Evolutionary conservation across 2,329 filamentous ascomycete genomes (phyloP), one percentile per base, ranked within the genome.

Genomic region (Nigrospora oryzae): DNA sequence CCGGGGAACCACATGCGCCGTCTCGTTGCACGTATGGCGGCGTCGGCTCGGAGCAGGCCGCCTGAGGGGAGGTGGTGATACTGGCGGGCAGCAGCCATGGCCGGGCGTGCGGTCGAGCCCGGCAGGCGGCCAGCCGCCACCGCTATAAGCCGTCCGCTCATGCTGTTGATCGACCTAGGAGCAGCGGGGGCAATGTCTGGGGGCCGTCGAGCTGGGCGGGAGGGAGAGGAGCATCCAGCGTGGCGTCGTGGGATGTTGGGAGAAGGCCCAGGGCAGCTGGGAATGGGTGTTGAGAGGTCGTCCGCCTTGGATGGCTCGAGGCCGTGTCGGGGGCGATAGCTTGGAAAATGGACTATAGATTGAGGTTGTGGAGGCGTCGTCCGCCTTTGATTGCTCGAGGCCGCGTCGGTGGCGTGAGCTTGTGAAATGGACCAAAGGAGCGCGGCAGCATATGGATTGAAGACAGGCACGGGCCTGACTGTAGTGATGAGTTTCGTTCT

Each of bases 1-100:
- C 85, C 86, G 12, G 83, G 73, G n/a, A 87, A 83, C 84, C 86
- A 93, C 63, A 83, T 74, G 49, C 83, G 78, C 45, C 75, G 72
- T 62, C 77, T 69, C 58, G 79, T 70, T 60, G 75, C 69, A 57
- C 81, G 75, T 54, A 81, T 70, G 54, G 77, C 71, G 49, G 76
- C 73, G 66, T 87, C 78, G 52, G 81, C 73, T 55, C 81, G 74
- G 48, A 88, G 73, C 33, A 89, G 75, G 23, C 85, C 84, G 45
- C 83, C 82, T 13, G 81, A 79, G 32, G 82, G 77, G 47, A 83
- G 71, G 50, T 74, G 80, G 65, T 86, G 81, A 54, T 85, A 36
- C 8, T 44, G 38, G 11, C 82, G 77, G 56, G 84, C 83, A 56
- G 71, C 69, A 51, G 71, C 64, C 56, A 71, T 70, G 56, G 73